Conservation (phyloP, 108 stramenopile genomes). For the Cyclotella cryptica region DNA sequence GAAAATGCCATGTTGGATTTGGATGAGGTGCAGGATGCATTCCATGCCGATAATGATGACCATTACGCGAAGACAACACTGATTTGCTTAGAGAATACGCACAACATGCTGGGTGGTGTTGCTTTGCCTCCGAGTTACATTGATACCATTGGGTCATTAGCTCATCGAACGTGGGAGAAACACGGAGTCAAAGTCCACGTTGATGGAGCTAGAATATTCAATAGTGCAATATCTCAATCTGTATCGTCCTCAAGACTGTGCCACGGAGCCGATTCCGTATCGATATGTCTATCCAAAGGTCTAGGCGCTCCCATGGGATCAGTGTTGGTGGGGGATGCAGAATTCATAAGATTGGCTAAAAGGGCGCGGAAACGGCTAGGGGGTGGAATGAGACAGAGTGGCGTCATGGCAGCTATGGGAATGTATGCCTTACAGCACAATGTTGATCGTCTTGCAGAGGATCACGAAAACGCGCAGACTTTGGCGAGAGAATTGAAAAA, state of each 20-base stretch:
- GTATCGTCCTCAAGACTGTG: constrained; percentile 62
- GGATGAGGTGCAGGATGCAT: constrained; percentile 68
- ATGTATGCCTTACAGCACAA: constrained; percentile 87
- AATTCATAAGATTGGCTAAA: constrained; percentile 82
- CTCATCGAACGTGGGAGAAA: constrained; percentile 53
- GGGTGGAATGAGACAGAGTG: constrained; percentile 97
- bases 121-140: constrained; percentile 84
- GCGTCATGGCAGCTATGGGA: constrained; percentile 93
- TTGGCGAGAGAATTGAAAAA: constrained; percentile 61
- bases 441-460: constrained; percentile 84
- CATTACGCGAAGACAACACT: constrained; percentile 91
- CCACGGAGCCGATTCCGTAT: constrained; percentile 82
- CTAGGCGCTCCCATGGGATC: constrained; percentile 96
- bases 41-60: constrained; percentile 82
- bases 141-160: constrained; percentile 74
- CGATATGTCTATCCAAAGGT: constrained; percentile 97
- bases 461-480: constrained; percentile 76
- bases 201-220: constrained; percentile 96
- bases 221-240: constrained; percentile 81
- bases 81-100: constrained; percentile 96
- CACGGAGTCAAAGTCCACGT: constrained; percentile 75
- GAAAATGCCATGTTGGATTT: constrained; percentile 68
- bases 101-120: constrained; percentile 96
- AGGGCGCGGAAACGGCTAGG: constrained; percentile 94
- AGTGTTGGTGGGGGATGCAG: constrained; percentile 84